Percentiles rank a stretch among this genome's conserved stretches.
Conservation (phyloP, 805 yeast species). For the Phaffomyces antillensis region DNA sequence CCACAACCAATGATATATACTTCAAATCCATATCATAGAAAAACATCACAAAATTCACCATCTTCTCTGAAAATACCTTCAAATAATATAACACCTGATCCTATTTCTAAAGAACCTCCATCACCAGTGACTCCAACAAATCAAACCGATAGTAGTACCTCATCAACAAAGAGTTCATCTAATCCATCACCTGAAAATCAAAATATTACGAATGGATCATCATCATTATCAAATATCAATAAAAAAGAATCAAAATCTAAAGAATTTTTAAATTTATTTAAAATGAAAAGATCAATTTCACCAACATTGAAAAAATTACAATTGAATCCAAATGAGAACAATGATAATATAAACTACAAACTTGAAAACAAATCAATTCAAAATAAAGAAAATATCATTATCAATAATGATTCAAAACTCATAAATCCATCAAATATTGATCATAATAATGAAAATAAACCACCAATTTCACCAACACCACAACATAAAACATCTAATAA, state of each 20-base stretch:
- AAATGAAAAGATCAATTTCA: constrained; percentile 20
- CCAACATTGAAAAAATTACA: constrained; percentile 12
- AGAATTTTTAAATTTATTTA: constrained; percentile 21
- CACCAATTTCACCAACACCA: constrained; percentile 6
- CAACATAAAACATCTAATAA: neutral
- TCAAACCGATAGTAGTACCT: neutral
- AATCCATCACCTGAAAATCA: neutral
- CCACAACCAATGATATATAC: no score
- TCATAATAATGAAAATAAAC: neutral
- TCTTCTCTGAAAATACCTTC: neutral
- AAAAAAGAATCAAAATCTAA: constrained; percentile 18
- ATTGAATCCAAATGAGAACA: no score
- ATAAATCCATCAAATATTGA: constrained; percentile 1
- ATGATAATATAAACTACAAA: no score
- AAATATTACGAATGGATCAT: neutral
- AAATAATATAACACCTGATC: neutral
- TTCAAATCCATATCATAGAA: neutral
- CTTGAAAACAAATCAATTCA: no score
- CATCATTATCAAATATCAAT: no score
- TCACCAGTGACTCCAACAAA: neutral
- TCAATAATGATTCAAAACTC: neutral
- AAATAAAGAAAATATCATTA: constrained; percentile 11
- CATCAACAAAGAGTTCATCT: constrained; percentile 1
- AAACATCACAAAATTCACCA: neutral
- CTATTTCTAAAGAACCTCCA: neutral